Evolutionary conservation across 2,329 filamentous ascomycete species (phyloP), one percentile per base, ranked within the genome.

Genomic region (Colletotrichum truncatum): DNA sequence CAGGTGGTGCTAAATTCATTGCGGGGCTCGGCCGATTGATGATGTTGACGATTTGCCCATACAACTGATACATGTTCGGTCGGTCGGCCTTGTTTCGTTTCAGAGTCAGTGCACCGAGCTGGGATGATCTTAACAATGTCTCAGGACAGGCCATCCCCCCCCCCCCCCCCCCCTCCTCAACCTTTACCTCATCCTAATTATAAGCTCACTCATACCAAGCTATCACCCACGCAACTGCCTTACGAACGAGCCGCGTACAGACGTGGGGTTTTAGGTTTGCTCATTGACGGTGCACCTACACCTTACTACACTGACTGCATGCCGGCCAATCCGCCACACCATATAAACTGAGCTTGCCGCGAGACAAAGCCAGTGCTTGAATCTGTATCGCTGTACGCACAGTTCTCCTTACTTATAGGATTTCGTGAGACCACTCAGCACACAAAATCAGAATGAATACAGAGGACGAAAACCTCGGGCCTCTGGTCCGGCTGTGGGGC

Each of bases 401-500:
- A n/a, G 39, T 10, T 23, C 25, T n/a, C 48, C 48, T 61, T 48
- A 61, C 14, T 64, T 21, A 16, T 12, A 36, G 12, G 4, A 28
- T 3, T 7, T 16, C 21, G 48, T 21, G 7, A 49, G 49, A 55
- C 18, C 18, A 53, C 18, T 18, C 14, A 46, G 57, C 4, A 49
- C 25, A 5, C 23, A 32, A 7, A 30, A 39, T 28, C 49, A 26
- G 12, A 48, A 60, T 57, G 51, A 53, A 55, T 30, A 38, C 54
- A n/a, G 52, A 63, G 39, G 58, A 67, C 25, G 64, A 68, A 23
- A 52, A 68, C 23, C 70, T 81, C 14, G 84, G 85, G 1, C 85
- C 84, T 59, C 77, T 84, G 34, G 77, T 89, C 60, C 85, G 85
- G 34, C 81, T 88, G 56, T 82, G 82, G 78, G 86, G 87, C 54